Conservation (phyloP, 306 rosid genomes). For the Vigna reflexopilosa region DNA sequence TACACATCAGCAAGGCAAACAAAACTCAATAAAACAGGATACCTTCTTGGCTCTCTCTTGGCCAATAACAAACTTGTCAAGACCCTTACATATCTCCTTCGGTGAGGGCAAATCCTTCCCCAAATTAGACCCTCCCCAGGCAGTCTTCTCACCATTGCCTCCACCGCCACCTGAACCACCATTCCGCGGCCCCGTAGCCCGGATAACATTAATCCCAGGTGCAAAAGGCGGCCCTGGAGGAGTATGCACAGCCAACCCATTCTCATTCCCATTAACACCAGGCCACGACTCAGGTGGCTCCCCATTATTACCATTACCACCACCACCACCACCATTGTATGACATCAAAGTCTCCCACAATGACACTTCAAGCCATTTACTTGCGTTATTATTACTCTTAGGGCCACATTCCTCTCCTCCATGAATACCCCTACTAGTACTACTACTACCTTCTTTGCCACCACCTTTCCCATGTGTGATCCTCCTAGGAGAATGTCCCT, state of each 20-base stretch:
- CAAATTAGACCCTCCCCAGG: conserved; percentile 94
- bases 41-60: conserved; percentile 95
- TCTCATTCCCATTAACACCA: conserved; percentile 45
- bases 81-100: conserved; percentile 89
- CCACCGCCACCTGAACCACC: conserved; percentile 54
- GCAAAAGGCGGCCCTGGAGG: conserved; percentile 95
- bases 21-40: conserved; percentile 4
- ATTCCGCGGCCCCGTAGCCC: conserved; percentile 61
- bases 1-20: conserved; percentile 14
- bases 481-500: conserved; percentile 51
- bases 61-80: conserved; percentile 95
- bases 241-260: conserved; percentile 85
- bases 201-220: conserved; percentile 74
- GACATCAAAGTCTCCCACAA: conserved; percentile 70
- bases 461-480: conserved; percentile 43
- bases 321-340: conserved; percentile 41
- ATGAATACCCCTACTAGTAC: conserved; percentile 42
- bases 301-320: conserved; percentile 47
- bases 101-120: conserved; percentile 95
- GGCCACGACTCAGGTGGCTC: conserved; percentile 87
- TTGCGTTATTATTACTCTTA: conserved; percentile 34
- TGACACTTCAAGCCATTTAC: conserved; percentile 57
- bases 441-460: conserved; percentile 40
- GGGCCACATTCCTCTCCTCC: conserved; percentile 44
- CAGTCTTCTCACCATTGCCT: conserved; percentile 56